phyloP scores from a whole-genome alignment of 78 protist species.

The Dictyostelium capitatum region DNA sequence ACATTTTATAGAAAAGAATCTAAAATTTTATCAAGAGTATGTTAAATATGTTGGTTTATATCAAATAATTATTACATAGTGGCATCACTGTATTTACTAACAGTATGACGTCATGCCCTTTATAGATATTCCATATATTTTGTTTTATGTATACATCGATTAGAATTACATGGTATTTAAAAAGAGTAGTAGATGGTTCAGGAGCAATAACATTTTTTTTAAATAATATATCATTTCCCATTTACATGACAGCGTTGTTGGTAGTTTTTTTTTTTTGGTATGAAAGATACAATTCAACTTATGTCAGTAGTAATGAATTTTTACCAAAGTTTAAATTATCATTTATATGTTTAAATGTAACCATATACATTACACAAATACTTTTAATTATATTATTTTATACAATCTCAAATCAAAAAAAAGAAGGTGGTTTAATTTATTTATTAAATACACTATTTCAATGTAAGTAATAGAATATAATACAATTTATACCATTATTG shows the following conservation, averaged over 20 bases:
- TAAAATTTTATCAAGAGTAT: constrained; percentile 37
- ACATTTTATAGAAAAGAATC: constrained; percentile 51
- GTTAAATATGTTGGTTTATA: too few relatives aligned
- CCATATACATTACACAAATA: neutral
- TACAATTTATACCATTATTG: neutral
- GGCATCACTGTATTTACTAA: too few relatives aligned
- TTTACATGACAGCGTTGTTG: constrained; percentile 44
- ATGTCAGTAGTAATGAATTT: constrained; percentile 40
- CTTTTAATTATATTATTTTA: constrained; percentile 26
- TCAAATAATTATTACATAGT: neutral
- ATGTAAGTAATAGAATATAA: neutral
- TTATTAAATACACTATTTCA: constrained; percentile 22
- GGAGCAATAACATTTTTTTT: constrained; percentile 51
- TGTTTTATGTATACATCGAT: neutral
- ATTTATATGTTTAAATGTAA: neutral
- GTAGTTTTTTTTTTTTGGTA: constrained; percentile 62
- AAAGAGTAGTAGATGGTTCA: constrained; percentile 21
- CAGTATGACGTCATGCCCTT: too few relatives aligned
- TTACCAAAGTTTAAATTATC: constrained; percentile 11
- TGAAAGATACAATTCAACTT: constrained; percentile 54
- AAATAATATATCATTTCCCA: constrained; percentile 55
- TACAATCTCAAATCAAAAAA: constrained; percentile 18
- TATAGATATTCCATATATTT: constrained; percentile 11
- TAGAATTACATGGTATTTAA: constrained; percentile 58
- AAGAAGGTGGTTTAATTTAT: constrained; percentile 31